Conservation (phyloP, 2,329 filamentous ascomycete genomes). For the Epichloe coenophiala region DNA sequence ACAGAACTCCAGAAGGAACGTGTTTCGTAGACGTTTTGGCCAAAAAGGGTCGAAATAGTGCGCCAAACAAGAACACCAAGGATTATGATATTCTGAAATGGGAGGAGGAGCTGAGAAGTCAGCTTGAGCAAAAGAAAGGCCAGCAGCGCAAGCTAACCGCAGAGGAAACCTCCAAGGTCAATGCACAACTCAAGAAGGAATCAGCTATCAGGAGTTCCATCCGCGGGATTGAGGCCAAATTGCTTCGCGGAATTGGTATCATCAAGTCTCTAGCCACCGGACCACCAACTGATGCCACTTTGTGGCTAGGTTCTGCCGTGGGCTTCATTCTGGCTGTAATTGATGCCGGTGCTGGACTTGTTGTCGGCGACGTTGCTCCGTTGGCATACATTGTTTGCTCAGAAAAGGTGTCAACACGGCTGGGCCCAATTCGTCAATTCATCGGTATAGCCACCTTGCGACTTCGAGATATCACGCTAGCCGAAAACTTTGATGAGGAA, state of each 20-base stretch:
- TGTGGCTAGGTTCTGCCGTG: slow-evolving; percentile 80
- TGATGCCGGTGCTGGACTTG: slow-evolving; percentile 64
- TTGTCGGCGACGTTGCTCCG: slow-evolving; percentile 69
- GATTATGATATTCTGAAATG: slow-evolving; percentile 95
- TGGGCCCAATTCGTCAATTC: slow-evolving; percentile 68
- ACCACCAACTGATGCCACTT: slow-evolving; percentile 74
- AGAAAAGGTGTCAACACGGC: slow-evolving; percentile 56
- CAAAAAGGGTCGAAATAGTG: slow-evolving; percentile 56
- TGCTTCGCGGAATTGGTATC: slow-evolving; percentile 75
- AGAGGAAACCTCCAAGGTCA: slow-evolving; percentile 82
- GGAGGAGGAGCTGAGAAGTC: slow-evolving; percentile 81
- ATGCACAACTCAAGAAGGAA: slow-evolving; percentile 82
- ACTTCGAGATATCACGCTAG: slow-evolving; percentile 60
- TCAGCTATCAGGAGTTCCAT: slow-evolving; percentile 64
- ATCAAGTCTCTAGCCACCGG: slow-evolving; percentile 70
- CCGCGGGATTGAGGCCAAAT: slow-evolving; percentile 50
- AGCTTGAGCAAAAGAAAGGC: slow-evolving; percentile 88
- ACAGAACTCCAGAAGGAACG: slow-evolving; percentile 77
- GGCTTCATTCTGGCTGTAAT: slow-evolving; percentile 60
- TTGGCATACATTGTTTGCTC: slow-evolving; percentile 70
- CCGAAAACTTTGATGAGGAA: slow-evolving; percentile 61
- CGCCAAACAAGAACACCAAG: slow-evolving; percentile 79
- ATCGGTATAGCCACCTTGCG: slow-evolving; percentile 79
- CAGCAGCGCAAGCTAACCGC: slow-evolving; percentile 79
- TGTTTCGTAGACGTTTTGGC: slow-evolving; percentile 83